Conservation (phyloP, 2,329 filamentous ascomycete species). For the Fonsecaea multimorphosa region DNA sequence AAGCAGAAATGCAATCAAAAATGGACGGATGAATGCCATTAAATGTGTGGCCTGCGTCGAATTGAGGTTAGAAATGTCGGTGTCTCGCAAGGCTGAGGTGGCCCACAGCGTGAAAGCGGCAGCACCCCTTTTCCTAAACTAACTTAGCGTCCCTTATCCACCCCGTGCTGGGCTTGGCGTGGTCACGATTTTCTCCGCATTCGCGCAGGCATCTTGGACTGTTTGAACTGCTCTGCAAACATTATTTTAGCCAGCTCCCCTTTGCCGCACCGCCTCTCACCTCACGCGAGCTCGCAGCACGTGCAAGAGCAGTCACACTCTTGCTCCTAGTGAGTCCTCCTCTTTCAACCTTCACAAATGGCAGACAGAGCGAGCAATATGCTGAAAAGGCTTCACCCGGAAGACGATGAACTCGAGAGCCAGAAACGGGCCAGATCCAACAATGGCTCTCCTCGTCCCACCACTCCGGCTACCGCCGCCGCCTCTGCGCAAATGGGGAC, state of each 20-base stretch:
- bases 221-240: not conserved
- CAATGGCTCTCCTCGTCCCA: constrained; percentile 55
- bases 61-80: no score
- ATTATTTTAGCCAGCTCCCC: not conserved
- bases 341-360: constrained; percentile 27
- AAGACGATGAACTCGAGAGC: constrained; percentile 52
- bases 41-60: no score
- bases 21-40: not conserved
- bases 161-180: not conserved
- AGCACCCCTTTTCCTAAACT: not conserved
- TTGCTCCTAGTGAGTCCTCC: constrained; percentile 31
- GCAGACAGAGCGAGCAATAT: constrained; percentile 37
- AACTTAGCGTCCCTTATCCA: not conserved
- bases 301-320: not conserved
- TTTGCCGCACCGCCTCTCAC: not conserved
- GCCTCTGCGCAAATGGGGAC: constrained; percentile 38
- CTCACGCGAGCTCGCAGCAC: not conserved
- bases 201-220: not conserved
- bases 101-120: not conserved
- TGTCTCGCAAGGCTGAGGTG: not conserved
- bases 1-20: not conserved
- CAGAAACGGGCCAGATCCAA: constrained; percentile 58
- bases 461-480: constrained; percentile 43
- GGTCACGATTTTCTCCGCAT: not conserved
- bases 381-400: constrained; percentile 57